A percentile compares a stretch with the other conserved stretches of the same genome.
These are phyloP conservation scores for Botrytis elliptica DNA, from an alignment of 2,329 filamentous ascomycete species.

Conservation along the genomic window DNA sequence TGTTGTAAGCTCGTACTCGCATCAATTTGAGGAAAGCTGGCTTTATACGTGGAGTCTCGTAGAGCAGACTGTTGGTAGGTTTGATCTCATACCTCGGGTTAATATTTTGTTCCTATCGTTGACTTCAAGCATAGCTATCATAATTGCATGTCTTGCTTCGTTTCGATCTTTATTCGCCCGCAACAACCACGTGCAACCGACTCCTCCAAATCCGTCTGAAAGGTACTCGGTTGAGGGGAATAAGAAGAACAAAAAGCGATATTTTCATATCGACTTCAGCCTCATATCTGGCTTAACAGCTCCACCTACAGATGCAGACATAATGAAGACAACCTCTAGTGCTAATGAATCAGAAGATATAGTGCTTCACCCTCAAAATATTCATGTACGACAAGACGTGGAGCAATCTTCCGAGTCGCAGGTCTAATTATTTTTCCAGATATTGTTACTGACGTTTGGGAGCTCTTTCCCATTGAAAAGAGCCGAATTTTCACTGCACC, in stretches of 20 bases:
- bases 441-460: too few species aligned
- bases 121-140: not conserved
- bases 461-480: too few species aligned
- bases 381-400: not conserved
- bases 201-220: not conserved
- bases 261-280: not conserved
- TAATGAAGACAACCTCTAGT: not conserved
- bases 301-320: not conserved
- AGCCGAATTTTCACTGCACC: too few species aligned
- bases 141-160: not conserved
- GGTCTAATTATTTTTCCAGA: too few species aligned
- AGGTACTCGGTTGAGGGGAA: not conserved
- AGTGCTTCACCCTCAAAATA: not conserved
- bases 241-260: not conserved
- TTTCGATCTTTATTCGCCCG: not conserved
- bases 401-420: not conserved
- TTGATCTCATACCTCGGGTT: too few species aligned
- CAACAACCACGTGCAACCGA: not conserved
- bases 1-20: not conserved
- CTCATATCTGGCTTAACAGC: not conserved
- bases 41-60: constrained; percentile 7
- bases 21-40: not conserved
- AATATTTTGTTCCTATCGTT: not conserved
- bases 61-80: not conserved
- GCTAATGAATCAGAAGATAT: not conserved